Conservation (phyloP, 2,329 filamentous ascomycete genomes). For the Akanthomyces uredinophilus region DNA sequence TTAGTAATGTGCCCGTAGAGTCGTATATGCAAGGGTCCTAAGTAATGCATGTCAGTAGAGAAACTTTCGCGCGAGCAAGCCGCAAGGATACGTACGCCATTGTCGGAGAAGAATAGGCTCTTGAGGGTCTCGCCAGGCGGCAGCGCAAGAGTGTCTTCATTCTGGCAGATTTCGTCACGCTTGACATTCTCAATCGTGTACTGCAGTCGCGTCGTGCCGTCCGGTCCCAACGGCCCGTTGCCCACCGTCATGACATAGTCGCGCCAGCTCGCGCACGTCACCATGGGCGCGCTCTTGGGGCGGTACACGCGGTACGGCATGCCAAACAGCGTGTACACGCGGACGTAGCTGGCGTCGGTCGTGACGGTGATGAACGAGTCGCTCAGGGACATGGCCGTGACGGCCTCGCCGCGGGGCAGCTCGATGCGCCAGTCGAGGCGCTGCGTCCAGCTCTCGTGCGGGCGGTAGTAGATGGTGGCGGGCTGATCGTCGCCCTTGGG, state of each 20-base stretch:
- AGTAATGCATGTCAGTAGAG: not conserved
- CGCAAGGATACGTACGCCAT: constrained; percentile 57
- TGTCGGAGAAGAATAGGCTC: constrained; percentile 87
- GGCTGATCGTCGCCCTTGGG: constrained; percentile 60
- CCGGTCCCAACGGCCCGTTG: constrained; percentile 77
- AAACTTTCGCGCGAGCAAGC: too few species aligned
- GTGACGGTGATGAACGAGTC: constrained; percentile 87
- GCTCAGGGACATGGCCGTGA: constrained; percentile 84
- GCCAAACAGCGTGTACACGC: constrained; percentile 89
- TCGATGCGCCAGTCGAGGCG: constrained; percentile 85
- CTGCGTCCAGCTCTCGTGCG: constrained; percentile 94
- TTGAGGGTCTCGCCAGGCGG: constrained; percentile 67
- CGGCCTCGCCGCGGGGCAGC: constrained; percentile 79
- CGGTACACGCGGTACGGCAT: constrained; percentile 84
- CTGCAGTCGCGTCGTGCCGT: constrained; percentile 71
- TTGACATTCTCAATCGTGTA: constrained; percentile 96
- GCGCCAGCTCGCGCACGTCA: constrained; percentile 89
- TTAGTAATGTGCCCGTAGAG: constrained; percentile 79
- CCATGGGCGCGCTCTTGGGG: constrained; percentile 83
- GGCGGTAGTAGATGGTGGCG: constrained; percentile 89
- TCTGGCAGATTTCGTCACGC: constrained; percentile 89
- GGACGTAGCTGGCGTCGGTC: constrained; percentile 81
- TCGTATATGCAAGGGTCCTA: constrained; percentile 96
- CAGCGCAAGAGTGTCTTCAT: constrained; percentile 84
- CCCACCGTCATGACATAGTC: constrained; percentile 96